A percentile compares a stretch with the other conserved stretches of the same genome.
Conservation (phyloP, 73 alveolate genomes). For the Stentor coeruleus region DNA sequence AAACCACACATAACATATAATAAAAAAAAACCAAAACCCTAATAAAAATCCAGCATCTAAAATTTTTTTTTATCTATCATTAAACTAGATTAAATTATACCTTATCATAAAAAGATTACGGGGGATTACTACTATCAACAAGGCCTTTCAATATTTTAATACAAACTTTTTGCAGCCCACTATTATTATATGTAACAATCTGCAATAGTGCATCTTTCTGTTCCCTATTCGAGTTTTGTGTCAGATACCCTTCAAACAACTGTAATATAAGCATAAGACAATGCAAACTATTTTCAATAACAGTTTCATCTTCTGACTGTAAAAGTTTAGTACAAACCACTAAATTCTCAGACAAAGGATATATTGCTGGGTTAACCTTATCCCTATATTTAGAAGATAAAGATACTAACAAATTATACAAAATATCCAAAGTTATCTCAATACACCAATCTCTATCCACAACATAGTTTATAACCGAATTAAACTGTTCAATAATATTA, state of each 20-base stretch:
- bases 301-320: background rate
- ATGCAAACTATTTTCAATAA: background rate
- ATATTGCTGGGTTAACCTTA: background rate
- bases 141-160: background rate
- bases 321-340: background rate
- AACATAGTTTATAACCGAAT: background rate
- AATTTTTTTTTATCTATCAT: too few species aligned
- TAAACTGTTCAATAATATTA: background rate
- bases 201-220: background rate
- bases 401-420: background rate
- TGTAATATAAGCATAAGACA: conserved; percentile 16
- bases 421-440: background rate
- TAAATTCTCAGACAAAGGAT: background rate
- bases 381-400: background rate
- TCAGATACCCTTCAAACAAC: background rate
- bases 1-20: too few species aligned
- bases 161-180: conserved; percentile 1
- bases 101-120: too few species aligned
- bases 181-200: background rate
- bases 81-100: too few species aligned
- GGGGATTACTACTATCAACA: too few species aligned
- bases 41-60: too few species aligned
- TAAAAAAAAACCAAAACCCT: too few species aligned
- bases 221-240: background rate
- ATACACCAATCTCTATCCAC: background rate